Conservation (phyloP, 2,329 filamentous ascomycete species). For the Dryadomyces quercus-mongolicae region DNA sequence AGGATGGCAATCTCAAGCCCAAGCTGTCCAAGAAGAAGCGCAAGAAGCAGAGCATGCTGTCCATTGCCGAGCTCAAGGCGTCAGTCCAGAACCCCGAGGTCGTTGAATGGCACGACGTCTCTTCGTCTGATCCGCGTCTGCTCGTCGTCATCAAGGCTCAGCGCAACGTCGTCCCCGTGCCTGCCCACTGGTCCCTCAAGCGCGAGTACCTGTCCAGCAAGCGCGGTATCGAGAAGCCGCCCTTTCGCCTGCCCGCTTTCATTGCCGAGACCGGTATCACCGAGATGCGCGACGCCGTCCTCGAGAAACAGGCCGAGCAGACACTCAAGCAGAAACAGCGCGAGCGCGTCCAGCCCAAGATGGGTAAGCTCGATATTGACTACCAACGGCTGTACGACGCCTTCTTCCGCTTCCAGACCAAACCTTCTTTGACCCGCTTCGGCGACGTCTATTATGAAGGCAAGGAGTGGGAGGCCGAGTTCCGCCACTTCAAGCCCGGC, state of each 20-base stretch:
- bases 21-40: constrained; percentile 91
- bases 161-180: constrained; percentile 90
- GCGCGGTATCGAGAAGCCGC: constrained; percentile 87
- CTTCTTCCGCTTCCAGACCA: constrained; percentile 96
- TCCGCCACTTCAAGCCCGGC: constrained; percentile 79
- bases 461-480: constrained; percentile 94
- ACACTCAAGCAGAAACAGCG: constrained; percentile 90
- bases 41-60: constrained; percentile 83
- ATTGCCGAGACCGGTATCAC: constrained; percentile 95
- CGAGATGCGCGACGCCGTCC: constrained; percentile 92
- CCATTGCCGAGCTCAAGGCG: constrained; percentile 86
- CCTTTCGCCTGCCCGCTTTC: constrained; percentile 87
- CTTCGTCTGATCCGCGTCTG: constrained; percentile 75
- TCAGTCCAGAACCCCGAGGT: constrained; percentile 83
- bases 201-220: constrained; percentile 96
- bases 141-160: constrained; percentile 92
- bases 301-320: constrained; percentile 91
- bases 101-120: constrained; percentile 95
- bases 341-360: constrained; percentile 87
- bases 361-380: constrained; percentile 95
- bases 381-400: constrained; percentile 98
- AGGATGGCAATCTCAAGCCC: constrained; percentile 43
- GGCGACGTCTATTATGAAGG: constrained; percentile 99
- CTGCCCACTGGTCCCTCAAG: constrained; percentile 89
- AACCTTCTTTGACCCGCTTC: constrained; percentile 85